These are phyloP conservation scores for Nissolia schottii DNA, from an alignment of 306 rosid species.

Conservation along the genomic window DNA sequence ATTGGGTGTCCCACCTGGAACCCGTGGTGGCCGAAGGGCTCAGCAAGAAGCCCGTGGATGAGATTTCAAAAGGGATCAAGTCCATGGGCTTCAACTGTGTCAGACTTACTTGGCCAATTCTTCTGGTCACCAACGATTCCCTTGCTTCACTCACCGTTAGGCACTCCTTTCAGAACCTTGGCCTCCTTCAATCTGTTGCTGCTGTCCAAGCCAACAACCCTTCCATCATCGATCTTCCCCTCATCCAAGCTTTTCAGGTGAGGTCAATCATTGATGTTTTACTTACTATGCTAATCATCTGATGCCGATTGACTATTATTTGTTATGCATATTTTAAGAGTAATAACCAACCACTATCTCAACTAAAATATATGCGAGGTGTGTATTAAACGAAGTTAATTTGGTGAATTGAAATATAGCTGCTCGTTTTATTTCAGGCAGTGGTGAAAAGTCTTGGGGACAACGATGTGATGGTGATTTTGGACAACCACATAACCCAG, in stretches of 20 bases:
- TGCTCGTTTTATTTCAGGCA: slow-evolving; percentile 27
- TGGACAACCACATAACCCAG: slow-evolving; percentile 72
- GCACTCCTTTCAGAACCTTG: slow-evolving; percentile 54
- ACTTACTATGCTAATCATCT: neutral
- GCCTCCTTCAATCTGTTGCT: slow-evolving; percentile 37
- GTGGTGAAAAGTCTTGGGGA: slow-evolving; percentile 61
- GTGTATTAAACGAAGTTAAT: neutral
- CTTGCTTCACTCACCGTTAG: slow-evolving; percentile 66
- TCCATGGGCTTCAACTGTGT: slow-evolving; percentile 90
- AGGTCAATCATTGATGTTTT: neutral
- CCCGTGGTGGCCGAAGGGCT: slow-evolving; percentile 80
- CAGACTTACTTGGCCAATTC: slow-evolving; percentile 84
- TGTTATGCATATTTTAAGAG: neutral
- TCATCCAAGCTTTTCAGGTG: slow-evolving; percentile 73
- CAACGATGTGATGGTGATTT: slow-evolving; percentile 68
- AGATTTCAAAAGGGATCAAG: slow-evolving; percentile 40
- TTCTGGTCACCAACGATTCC: slow-evolving; percentile 52
- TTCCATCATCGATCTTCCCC: slow-evolving; percentile 59
- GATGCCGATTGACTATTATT: neutral
- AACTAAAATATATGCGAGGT: neutral
- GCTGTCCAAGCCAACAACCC: slow-evolving; percentile 76
- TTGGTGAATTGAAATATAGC: neutral
- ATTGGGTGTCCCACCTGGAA: slow-evolving; percentile 85
- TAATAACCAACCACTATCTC: neutral
- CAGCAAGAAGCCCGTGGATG: slow-evolving; percentile 65